phyloP scores from a whole-genome alignment of 106 monocot species.

The Dactylorhiza incarnata region DNA sequence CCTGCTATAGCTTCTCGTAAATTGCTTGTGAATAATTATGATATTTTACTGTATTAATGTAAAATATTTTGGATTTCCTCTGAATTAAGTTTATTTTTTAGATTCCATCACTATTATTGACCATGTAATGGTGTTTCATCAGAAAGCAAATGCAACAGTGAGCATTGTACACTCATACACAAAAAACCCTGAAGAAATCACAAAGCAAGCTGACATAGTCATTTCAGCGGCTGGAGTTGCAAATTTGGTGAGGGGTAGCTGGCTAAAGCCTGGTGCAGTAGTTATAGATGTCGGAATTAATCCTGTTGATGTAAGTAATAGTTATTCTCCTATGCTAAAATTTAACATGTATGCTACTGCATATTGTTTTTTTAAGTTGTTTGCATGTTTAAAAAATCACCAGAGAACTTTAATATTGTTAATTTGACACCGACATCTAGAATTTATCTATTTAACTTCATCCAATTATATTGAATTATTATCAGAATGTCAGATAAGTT shows the following conservation, averaged over 20 bases:
- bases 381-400: no score
- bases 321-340: neutral
- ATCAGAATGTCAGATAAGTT: no score
- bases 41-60: no score
- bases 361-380: neutral
- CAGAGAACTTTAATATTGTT: no score
- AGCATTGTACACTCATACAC: conserved; percentile 87
- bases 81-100: no score
- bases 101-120: no score
- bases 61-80: no score
- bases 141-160: conserved; percentile 86
- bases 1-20: no score
- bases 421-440: no score
- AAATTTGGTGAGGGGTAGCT: conserved; percentile 76
- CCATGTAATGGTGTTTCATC: conserved; percentile 7
- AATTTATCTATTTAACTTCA: no score
- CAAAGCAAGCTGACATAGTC: conserved; percentile 81
- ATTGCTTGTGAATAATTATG: no score
- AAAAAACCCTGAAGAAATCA: conserved; percentile 82
- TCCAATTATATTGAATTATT: no score
- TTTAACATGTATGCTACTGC: neutral
- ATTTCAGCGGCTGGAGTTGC: conserved; percentile 82
- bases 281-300: conserved; percentile 96
- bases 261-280: conserved; percentile 95
- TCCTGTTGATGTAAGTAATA: conserved; percentile 70